A percentile compares a stretch with the other conserved stretches of the same genome.
Conservation (phyloP, 2,329 filamentous ascomycete genomes). For the Talaromyces rugulosus region DNA sequence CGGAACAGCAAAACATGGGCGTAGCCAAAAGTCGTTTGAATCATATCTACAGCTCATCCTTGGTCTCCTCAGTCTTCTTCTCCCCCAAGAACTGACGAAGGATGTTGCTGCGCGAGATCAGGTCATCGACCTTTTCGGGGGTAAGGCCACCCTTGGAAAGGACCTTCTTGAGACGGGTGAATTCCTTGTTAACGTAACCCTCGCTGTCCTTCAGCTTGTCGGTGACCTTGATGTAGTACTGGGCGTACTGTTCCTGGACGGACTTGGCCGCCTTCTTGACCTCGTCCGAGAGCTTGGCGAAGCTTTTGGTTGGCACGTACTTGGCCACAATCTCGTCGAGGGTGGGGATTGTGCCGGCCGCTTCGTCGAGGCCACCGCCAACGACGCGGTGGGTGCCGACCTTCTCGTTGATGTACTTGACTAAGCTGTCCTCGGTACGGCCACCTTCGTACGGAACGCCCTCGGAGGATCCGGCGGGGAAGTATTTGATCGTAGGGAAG, state of each 20-base stretch:
- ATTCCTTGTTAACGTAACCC: constrained; percentile 79
- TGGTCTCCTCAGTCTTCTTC: constrained; percentile 52
- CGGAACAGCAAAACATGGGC: background rate
- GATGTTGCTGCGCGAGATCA: constrained; percentile 83
- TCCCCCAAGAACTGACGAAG: constrained; percentile 69
- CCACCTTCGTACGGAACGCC: constrained; percentile 68
- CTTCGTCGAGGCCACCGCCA: constrained; percentile 73
- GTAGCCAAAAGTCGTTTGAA: constrained; percentile 11
- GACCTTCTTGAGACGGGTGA: constrained; percentile 72
- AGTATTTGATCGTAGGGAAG: constrained; percentile 98
- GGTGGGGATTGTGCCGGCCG: constrained; percentile 75
- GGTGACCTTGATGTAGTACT: constrained; percentile 92
- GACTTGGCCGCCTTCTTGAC: constrained; percentile 65
- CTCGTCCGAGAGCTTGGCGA: constrained; percentile 65
- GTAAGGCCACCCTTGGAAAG: constrained; percentile 82
- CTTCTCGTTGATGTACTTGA: constrained; percentile 83
- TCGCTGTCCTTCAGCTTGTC: constrained; percentile 77
- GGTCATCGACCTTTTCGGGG: constrained; percentile 80
- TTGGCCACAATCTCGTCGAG: constrained; percentile 74
- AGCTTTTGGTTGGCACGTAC: constrained; percentile 59
- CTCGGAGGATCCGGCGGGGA: constrained; percentile 76
- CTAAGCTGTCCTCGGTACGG: constrained; percentile 70
- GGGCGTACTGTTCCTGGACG: constrained; percentile 74
- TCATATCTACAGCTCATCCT: constrained; percentile 64
- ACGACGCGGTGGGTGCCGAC: constrained; percentile 77